Evolutionary conservation across 192 early-diverging fungal genomes (phyloP), one percentile per base, ranked within the genome.

Genomic region (Podila minutissima): DNA sequence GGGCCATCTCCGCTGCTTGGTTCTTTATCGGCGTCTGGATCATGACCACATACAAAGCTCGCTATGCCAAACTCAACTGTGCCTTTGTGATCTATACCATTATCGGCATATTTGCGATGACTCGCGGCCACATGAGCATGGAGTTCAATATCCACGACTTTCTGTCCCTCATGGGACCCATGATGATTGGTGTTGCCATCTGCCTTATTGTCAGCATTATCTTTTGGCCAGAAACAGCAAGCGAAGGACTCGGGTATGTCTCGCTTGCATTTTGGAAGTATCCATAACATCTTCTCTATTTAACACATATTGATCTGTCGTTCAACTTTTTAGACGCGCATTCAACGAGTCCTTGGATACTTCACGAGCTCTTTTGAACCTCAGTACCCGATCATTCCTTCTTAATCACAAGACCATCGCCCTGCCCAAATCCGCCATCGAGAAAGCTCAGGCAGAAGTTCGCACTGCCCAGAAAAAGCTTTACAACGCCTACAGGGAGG

Each of bases 211-310:
- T 84, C 66, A 87, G 84, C 17, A 57, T 87, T 19, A 8, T 83
- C 3, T 38, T 82, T 15, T 88, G 87, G 87, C 85, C 84, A 20
- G 87, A 88, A 31, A 84, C 87, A 7, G 87, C 87, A 5, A 83
- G 83, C 17, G 83, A 88, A 61, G 86, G 87, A 0, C 67, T 88
- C 11, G 86, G 85, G 81, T 84, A 82, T 65, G 55, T 31, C 29
- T 20, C n/a, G 3, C 26, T 28, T 48, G 15, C 22, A 55, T 35
- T 64, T 26, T 49, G 26, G 8, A 17, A 46, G 41, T 12, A 46
- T 17, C 13, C 41, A 4, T 46, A 46, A 35, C 24, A 24, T 69
- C 26, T 55, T 55, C 20, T 8, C 8, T 12, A 28, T 66, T 31
- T 28, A 50, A 29, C 9, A 8, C 10, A 0, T 2, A n/a, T 31